A percentile compares a stretch with the other conserved stretches of the same genome.
phyloP scores from a whole-genome alignment of 73 alveolate species.

The Paramecium sexaurelia region DNA sequence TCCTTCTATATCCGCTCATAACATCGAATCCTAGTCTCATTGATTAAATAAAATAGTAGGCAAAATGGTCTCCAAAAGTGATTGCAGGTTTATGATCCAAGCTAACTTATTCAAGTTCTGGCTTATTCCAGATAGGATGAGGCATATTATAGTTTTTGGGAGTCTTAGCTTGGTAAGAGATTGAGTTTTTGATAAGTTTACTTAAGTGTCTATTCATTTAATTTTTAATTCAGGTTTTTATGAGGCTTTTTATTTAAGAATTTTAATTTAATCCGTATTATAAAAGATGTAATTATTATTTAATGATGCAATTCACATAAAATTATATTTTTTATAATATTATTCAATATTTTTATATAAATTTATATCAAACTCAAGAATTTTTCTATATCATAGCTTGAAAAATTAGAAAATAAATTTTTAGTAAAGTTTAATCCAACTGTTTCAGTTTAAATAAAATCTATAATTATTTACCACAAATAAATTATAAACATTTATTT shows the following conservation, averaged over 20 bases:
- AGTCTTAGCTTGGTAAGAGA: neutral
- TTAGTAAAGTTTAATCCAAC: no score
- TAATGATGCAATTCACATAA: neutral
- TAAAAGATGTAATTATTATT: neutral
- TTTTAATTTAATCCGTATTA: neutral
- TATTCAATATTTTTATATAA: neutral
- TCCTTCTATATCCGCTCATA: constrained; percentile 64
- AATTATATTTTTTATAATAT: neutral
- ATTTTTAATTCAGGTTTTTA: neutral
- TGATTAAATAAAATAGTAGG: constrained; percentile 7
- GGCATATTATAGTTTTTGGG: neutral
- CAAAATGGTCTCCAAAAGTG: constrained; percentile 55
- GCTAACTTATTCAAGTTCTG: constrained; percentile 6
- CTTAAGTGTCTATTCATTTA: neutral
- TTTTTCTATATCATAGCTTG: no score
- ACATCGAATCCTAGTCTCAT: constrained; percentile 60
- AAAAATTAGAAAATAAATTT: no score
- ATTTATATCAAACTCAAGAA: no score
- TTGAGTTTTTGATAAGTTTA: neutral
- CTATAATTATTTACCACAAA: no score
- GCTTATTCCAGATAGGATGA: constrained; percentile 54
- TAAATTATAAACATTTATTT: no score
- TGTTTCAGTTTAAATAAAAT: no score
- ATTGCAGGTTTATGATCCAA: constrained; percentile 19
- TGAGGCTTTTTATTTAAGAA: neutral